Base-by-base conservation (phyloP, 768 basidiomycete genomes). In the Xanthoconium purpureum region DNA sequence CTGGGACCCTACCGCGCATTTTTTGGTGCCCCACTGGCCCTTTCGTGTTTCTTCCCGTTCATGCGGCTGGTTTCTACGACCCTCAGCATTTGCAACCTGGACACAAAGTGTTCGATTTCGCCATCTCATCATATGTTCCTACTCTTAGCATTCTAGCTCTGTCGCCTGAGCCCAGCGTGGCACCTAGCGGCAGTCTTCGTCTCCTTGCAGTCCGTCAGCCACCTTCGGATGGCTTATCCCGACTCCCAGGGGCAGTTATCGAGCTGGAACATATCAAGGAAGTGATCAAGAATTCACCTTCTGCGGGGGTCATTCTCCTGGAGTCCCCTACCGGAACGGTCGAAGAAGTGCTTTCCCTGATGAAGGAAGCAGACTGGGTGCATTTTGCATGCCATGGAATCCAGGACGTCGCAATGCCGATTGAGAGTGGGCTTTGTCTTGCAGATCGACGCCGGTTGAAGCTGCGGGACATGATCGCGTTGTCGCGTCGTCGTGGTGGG, bases 261-360 rank as follows among this genome's bases (percentile, higher is more conserved):
- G 43, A 44, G 43, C 15, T 44, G 28, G 43, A 44, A 14, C 15
- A 44, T 6, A 44, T 44, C 28, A 44, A 12, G 8, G 8, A 5
- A 10, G 15, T 44, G 10, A 29, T 44, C 14, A 28, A 15, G 8
- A 15, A 24, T 17, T 44, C 51, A 15, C 37, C 37, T 12, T 57
- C 32, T 15, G 30, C 47, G 6, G n/a, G 15, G 14, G 39, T 30
- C 18, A 36, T 12, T 18, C 29, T 60, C 6, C 29, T 47, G 12
- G 56, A 60, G 13, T 42, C 52, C 3, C 35, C 47, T 10, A 5
- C 13, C 10, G 52, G 52, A 6, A 58, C 52, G 10, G 44, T 54
- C 5, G 76, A 52, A 5, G 50, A 59, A 37, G 40, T 59, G 1
- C 50, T 56, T 13, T 1, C 15, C 11, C 15, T 47, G 55, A 56